Percentiles rank a stretch among this genome's conserved stretches.
Evolutionary conservation across 495 filamentous ascomycete species (phyloP).

Genomic region (Annulohypoxylon maeteangense): DNA sequence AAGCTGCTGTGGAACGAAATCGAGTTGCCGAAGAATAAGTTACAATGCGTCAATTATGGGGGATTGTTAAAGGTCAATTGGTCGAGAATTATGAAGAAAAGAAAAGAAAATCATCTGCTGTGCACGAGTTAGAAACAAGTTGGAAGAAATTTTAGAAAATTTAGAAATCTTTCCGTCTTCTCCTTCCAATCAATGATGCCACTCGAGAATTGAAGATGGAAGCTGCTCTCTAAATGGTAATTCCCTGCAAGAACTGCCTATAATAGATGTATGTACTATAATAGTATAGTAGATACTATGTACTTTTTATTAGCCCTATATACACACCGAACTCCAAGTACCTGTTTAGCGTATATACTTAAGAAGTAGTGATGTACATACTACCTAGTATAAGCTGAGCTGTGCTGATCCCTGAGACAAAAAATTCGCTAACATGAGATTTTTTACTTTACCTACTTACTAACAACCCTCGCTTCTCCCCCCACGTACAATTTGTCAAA

Average conservation of each 20-base stretch:
- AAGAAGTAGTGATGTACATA: too few species aligned
- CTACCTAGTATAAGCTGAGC: background rate
- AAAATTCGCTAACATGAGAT: constrained; percentile 5
- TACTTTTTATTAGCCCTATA: background rate
- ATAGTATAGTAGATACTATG: background rate
- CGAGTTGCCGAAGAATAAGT: constrained; percentile 25
- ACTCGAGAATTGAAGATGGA: constrained; percentile 15
- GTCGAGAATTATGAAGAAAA: constrained; percentile 14
- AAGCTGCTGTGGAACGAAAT: constrained; percentile 33
- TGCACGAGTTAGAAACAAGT: constrained; percentile 17
- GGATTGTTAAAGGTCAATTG: constrained; percentile 23
- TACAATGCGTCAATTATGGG: constrained; percentile 31
- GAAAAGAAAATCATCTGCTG: background rate
- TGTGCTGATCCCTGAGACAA: background rate
- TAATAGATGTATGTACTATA: background rate
- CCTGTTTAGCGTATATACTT: background rate
- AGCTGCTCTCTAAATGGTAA: constrained; percentile 1
- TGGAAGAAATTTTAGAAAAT: constrained; percentile 6
- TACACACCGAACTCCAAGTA: background rate
- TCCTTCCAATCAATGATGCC: constrained; percentile 2
- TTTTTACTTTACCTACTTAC: constrained; percentile 6
- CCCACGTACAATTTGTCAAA: constrained; percentile 15
- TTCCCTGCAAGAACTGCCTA: background rate
- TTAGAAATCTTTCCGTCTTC: background rate
- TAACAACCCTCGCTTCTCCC: background rate